Conservation (phyloP, 1,284 basidiomycete species). For the Fistulinella cinereoalba region DNA sequence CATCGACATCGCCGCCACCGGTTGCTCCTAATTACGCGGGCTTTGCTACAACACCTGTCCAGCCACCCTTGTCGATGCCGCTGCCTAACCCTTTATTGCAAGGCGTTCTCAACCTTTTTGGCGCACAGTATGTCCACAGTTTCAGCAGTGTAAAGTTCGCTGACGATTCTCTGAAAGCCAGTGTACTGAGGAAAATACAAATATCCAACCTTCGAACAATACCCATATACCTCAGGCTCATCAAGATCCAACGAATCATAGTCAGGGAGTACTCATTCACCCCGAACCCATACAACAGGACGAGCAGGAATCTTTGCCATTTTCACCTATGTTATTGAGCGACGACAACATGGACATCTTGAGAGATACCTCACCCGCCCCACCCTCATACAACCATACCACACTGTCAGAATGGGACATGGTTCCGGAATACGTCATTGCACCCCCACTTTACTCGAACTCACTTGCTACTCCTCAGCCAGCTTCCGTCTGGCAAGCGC, state of each 20-base stretch:
- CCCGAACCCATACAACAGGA: slow-evolving; percentile 4
- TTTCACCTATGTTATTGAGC: slow-evolving; percentile 2
- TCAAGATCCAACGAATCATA: slow-evolving; percentile 2
- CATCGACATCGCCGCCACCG: too few species aligned
- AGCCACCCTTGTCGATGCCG: neutral
- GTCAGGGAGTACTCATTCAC: neutral
- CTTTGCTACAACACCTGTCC: too few species aligned
- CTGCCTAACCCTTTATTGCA: too few species aligned
- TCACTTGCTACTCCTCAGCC: neutral
- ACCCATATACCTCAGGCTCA: neutral
- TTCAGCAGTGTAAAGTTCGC: neutral
- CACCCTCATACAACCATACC: slow-evolving; percentile 1
- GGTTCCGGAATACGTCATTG: neutral
- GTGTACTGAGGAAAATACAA: neutral
- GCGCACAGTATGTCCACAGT: slow-evolving; percentile 1
- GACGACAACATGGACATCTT: slow-evolving; percentile 16
- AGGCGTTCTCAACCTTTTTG: neutral
- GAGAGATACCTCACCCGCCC: neutral
- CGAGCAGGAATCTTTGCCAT: slow-evolving; percentile 17
- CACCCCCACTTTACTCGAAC: neutral
- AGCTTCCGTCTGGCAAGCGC: neutral
- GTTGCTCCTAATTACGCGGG: neutral
- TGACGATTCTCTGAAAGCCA: neutral
- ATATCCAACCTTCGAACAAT: neutral
- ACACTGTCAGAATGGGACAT: slow-evolving; percentile 6